Evolutionary conservation across 192 early-diverging fungal species (phyloP).

Genomic region (Coemansia sp.): DNA sequence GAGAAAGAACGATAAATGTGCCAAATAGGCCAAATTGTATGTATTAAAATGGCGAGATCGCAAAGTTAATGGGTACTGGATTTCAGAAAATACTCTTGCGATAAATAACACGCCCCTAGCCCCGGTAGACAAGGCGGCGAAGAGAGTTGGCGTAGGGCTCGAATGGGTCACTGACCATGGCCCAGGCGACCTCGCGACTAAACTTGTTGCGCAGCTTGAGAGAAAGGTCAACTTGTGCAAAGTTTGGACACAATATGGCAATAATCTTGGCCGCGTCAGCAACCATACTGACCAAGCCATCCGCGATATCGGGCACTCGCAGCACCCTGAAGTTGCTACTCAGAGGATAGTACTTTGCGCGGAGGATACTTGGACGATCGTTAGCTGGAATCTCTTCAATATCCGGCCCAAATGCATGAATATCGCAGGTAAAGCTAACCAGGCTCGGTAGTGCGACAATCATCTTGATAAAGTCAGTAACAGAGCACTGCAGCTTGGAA

Average conservation of each 20-base stretch:
- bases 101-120: background rate
- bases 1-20: background rate
- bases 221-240: background rate
- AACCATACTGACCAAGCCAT: background rate
- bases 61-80: background rate
- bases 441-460: background rate
- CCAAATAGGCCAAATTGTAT: background rate
- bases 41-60: background rate
- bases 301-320: background rate
- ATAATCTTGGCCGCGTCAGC: background rate
- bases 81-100: background rate
- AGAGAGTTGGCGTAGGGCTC: background rate
- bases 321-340: background rate
- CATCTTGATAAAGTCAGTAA: background rate
- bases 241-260: background rate
- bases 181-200: background rate
- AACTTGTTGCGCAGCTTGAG: background rate
- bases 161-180: background rate
- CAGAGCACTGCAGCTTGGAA: background rate
- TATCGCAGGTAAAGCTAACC: background rate
- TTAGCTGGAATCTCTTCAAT: background rate
- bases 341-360: background rate
- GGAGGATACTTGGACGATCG: background rate
- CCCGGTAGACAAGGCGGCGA: constrained; percentile 2
- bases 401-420: background rate